These are phyloP conservation scores for Phytophthora litchii DNA, from an alignment of 352 stramenopile species.

Conservation along the genomic window DNA sequence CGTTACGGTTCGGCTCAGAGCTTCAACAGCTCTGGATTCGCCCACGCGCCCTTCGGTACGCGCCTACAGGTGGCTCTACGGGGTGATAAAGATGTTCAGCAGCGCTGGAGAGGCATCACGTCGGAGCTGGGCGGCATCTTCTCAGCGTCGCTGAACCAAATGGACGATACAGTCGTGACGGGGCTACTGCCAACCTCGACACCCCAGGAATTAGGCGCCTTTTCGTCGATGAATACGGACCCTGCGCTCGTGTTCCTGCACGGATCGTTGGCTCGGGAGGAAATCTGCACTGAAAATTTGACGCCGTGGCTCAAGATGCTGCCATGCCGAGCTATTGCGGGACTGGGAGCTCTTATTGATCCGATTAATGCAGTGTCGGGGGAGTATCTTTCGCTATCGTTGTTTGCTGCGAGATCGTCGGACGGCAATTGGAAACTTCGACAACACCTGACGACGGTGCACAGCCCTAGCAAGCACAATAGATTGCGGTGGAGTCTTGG, in stretches of 20 bases:
- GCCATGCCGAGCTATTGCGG: constrained; percentile 66
- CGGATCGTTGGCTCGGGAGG: constrained; percentile 75
- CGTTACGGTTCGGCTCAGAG: constrained; percentile 45
- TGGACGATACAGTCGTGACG: constrained; percentile 60
- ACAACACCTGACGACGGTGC: constrained; percentile 69
- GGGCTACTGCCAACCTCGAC: constrained; percentile 14
- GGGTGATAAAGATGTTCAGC: constrained; percentile 20
- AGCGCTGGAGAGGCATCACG: constrained; percentile 74
- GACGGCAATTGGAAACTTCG: constrained; percentile 42
- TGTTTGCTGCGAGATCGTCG: constrained; percentile 43
- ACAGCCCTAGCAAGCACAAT: constrained; percentile 34
- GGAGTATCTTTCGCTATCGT: constrained; percentile 68
- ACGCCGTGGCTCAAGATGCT: constrained; percentile 90
- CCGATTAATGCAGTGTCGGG: constrained; percentile 75
- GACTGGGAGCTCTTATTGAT: constrained; percentile 73
- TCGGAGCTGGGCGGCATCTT: constrained; percentile 80
- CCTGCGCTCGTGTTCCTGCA: constrained; percentile 48
- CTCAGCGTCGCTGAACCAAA: constrained; percentile 84
- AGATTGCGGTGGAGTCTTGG: constrained; percentile 44
- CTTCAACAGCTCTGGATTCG: constrained; percentile 17
- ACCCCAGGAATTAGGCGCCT: constrained; percentile 16
- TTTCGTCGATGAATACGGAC: constrained; percentile 10
- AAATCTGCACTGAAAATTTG: constrained; percentile 90
- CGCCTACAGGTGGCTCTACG: constrained; percentile 61
- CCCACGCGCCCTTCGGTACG: constrained; percentile 65